A percentile compares a stretch with the other conserved stretches of the same genome.
phyloP scores from a whole-genome alignment of 805 yeast species.

The Cyberlindnera misumaiensis region DNA sequence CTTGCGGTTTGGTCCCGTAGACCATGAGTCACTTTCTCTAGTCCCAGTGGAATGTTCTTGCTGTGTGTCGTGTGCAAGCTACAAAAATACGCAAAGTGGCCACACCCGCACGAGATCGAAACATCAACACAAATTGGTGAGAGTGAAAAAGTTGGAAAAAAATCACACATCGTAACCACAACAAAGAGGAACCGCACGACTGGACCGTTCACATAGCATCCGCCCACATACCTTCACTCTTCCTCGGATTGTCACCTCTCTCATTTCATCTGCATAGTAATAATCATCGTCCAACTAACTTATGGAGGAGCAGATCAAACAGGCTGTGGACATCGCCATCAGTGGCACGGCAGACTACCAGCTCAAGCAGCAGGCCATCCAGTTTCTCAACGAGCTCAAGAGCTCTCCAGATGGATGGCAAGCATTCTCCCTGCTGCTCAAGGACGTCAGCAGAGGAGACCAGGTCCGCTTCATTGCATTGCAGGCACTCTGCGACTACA shows the following conservation, averaged over 20 bases:
- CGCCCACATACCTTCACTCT: background rate
- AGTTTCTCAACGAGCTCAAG: slow-evolving; percentile 36
- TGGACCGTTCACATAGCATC: background rate
- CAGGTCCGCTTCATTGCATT: slow-evolving; percentile 24
- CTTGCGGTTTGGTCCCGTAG: too few species aligned
- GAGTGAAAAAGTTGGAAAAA: too few species aligned
- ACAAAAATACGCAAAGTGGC: too few species aligned
- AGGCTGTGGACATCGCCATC: slow-evolving; percentile 27
- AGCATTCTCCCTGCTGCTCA: slow-evolving; percentile 34
- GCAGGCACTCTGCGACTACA: slow-evolving; percentile 22
- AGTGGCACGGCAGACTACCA: slow-evolving; percentile 20
- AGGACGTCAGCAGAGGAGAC: slow-evolving; percentile 23
- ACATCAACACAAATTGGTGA: too few species aligned
- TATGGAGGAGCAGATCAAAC: slow-evolving; percentile 22
- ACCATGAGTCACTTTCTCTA: too few species aligned
- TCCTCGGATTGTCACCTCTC: too few species aligned
- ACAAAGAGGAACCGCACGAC: too few species aligned
- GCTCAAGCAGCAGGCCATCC: slow-evolving; percentile 32
- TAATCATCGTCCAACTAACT: background rate
- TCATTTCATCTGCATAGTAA: too few species aligned
- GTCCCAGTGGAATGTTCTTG: too few species aligned
- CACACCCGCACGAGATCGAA: too few species aligned
- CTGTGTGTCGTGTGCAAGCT: too few species aligned
- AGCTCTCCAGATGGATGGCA: slow-evolving; percentile 41
- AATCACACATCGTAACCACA: too few species aligned